Conservation (phyloP, 495 filamentous ascomycete species). For the Aspergillus nidulans region DNA sequence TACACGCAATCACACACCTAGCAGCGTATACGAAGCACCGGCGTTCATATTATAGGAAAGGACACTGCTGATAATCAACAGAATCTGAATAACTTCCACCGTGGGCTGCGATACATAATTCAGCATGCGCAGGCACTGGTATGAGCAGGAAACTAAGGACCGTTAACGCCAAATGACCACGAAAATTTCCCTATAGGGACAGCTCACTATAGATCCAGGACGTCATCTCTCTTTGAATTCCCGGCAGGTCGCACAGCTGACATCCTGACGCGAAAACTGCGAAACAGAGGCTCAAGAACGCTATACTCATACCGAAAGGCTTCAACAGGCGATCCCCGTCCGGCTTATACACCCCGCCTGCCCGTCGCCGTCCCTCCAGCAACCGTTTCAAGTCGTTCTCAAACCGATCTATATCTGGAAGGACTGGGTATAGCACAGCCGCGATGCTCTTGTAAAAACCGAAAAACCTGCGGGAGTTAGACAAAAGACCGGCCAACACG, state of each 20-base stretch:
- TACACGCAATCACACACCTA: constrained; percentile 33
- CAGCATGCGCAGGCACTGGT: constrained; percentile 57
- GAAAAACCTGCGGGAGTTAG: constrained; percentile 52
- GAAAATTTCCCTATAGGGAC: background rate
- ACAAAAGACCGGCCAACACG: background rate
- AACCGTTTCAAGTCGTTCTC: constrained; percentile 63
- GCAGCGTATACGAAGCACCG: constrained; percentile 56
- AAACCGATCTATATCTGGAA: constrained; percentile 63
- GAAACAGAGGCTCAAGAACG: constrained; percentile 53
- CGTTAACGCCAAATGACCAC: constrained; percentile 5
- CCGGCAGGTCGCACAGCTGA: constrained; percentile 67
- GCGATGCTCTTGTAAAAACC: constrained; percentile 71
- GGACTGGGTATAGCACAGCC: constrained; percentile 73
- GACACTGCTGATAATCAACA: constrained; percentile 57
- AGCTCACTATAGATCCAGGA: constrained; percentile 56
- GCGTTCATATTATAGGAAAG: constrained; percentile 63
- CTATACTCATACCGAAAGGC: constrained; percentile 41
- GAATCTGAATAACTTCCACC: constrained; percentile 53
- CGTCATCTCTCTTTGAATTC: constrained; percentile 52
- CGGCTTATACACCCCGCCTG: constrained; percentile 38
- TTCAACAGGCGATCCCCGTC: constrained; percentile 34
- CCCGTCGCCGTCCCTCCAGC: constrained; percentile 57
- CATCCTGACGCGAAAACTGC: constrained; percentile 76
- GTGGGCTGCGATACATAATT: constrained; percentile 58
- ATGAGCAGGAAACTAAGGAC: constrained; percentile 54